A percentile compares a stretch with the other conserved stretches of the same genome.
Conservation (phyloP, 345 rosid species). For the Populus ilicifolia region DNA sequence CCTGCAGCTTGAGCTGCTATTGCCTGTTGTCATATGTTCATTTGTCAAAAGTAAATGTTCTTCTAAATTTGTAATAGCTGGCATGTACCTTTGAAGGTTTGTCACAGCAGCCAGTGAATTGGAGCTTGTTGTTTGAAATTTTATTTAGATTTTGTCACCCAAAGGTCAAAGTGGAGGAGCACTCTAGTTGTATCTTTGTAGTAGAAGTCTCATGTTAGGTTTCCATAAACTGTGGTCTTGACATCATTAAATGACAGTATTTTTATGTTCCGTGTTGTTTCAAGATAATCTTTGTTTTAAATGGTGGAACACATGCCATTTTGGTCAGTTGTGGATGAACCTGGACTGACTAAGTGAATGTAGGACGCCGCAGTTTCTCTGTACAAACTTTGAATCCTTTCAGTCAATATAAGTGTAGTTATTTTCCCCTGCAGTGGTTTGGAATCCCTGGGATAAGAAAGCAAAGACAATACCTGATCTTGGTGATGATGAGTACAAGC, state of each 20-base stretch:
- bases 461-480: constrained; percentile 82
- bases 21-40: neutral
- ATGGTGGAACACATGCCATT: neutral
- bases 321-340: neutral
- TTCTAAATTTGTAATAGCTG: neutral
- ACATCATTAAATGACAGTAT: neutral
- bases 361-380: neutral
- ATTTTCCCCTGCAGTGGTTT: constrained; percentile 54
- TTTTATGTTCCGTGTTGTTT: neutral
- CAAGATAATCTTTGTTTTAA: neutral
- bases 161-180: neutral
- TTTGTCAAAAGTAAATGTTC: neutral
- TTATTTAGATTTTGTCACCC: neutral
- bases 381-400: neutral
- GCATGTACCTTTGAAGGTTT: neutral
- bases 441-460: constrained; percentile 98
- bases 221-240: neutral
- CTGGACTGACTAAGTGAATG: neutral
- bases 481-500: constrained; percentile 46
- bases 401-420: neutral
- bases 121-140: neutral
- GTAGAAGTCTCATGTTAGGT: neutral
- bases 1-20: neutral
- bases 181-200: neutral
- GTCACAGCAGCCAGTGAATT: neutral